These are phyloP conservation scores for Sarcomyxa edulis DNA, from an alignment of 768 basidiomycete species.

Conservation along the genomic window DNA sequence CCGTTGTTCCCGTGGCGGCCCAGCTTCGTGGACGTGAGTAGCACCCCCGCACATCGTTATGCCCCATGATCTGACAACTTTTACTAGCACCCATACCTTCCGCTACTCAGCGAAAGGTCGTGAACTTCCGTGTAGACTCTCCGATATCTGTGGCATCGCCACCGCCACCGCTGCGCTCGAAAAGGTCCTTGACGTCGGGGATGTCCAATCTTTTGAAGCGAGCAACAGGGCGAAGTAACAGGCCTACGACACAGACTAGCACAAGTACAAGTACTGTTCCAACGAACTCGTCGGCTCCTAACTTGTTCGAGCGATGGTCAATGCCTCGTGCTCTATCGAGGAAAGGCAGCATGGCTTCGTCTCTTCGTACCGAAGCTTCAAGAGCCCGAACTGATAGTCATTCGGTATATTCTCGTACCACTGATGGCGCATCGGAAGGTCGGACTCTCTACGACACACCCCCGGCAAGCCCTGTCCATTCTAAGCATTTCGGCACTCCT, in stretches of 20 bases:
- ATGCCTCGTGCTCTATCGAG: conserved; percentile 4
- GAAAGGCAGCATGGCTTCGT: conserved; percentile 3
- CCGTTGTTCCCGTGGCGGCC: conserved; percentile 57
- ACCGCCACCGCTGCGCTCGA: conserved; percentile 49
- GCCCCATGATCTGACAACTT: conserved; percentile 3
- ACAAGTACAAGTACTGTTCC: conserved; percentile 20
- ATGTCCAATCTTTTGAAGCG: conserved; percentile 49
- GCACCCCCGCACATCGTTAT: conserved; percentile 18
- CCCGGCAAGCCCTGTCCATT: neutral
- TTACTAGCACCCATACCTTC: neutral
- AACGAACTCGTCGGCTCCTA: conserved; percentile 41
- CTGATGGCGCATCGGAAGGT: neutral
- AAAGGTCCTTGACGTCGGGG: conserved; percentile 44
- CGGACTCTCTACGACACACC: neutral
- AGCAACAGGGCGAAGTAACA: conserved; percentile 36
- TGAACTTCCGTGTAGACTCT: conserved; percentile 36
- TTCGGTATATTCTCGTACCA: neutral
- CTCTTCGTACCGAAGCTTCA: conserved; percentile 2
- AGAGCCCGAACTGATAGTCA: neutral
- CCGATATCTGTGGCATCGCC: no score
- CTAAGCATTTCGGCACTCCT: no score
- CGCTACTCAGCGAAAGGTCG: conserved; percentile 31
- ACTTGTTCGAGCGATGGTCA: conserved; percentile 8
- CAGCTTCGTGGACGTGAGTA: conserved; percentile 26
- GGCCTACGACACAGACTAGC: conserved; percentile 20